phyloP scores from a whole-genome alignment of 345 rosid genomes.

The Raphanus sativus region DNA sequence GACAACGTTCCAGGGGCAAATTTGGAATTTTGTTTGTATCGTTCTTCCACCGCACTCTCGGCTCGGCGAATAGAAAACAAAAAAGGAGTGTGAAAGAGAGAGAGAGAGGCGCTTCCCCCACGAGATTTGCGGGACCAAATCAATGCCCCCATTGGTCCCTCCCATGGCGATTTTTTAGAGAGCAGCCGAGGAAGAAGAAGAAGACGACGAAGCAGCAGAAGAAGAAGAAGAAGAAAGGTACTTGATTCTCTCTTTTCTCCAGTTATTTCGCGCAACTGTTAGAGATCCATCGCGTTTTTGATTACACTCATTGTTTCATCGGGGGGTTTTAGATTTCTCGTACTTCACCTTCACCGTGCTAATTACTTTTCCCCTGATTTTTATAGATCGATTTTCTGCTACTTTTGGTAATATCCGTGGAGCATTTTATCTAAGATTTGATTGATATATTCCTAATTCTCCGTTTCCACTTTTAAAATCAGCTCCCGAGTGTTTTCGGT shows the following conservation, averaged over 20 bases:
- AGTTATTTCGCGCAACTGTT: neutral
- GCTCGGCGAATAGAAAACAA: slow-evolving; percentile 14
- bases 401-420: slow-evolving; percentile 17
- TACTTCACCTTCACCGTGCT: slow-evolving; percentile 9
- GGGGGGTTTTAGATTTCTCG: neutral
- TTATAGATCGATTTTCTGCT: slow-evolving; percentile 39
- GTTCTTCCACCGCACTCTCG: slow-evolving; percentile 24
- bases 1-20: slow-evolving; percentile 37
- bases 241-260: neutral
- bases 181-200: slow-evolving; percentile 1
- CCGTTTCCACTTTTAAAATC: neutral
- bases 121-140: slow-evolving; percentile 45
- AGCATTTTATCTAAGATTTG: slow-evolving; percentile 21
- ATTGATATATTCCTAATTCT: slow-evolving; percentile 12
- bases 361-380: slow-evolving; percentile 26
- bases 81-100: neutral
- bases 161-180: neutral
- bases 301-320: slow-evolving; percentile 42
- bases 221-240: neutral
- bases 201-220: slow-evolving; percentile 4
- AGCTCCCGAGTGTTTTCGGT: neutral
- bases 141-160: slow-evolving; percentile 39
- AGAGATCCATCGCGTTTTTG: slow-evolving; percentile 15
- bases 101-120: slow-evolving; percentile 37
- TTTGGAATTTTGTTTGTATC: slow-evolving; percentile 15